Conservation (phyloP, 2,329 filamentous ascomycete genomes). For the Ceratocystis eucalypticola region DNA sequence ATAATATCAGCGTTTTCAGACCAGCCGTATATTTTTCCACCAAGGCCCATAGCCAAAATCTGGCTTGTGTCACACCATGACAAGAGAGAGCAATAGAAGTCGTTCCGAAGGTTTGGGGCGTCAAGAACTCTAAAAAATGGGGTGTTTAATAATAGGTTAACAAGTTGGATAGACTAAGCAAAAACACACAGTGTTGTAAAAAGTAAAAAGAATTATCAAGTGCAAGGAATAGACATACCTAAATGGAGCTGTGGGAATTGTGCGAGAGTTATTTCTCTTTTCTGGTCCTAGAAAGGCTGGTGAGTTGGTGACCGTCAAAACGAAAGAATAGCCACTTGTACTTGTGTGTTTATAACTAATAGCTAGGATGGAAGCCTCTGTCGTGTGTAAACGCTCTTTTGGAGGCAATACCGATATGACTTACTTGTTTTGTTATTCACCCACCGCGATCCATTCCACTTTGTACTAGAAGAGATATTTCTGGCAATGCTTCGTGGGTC, state of each 20-base stretch:
- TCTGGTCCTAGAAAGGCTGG: background rate
- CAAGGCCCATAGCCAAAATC: conserved; percentile 72
- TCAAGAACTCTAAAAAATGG: conserved; percentile 55
- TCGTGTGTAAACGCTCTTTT: no score
- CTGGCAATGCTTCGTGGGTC: conserved; percentile 18
- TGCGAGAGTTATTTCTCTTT: conserved; percentile 1
- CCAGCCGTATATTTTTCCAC: conserved; percentile 74
- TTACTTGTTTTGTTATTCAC: conserved; percentile 20
- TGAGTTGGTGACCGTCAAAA: background rate
- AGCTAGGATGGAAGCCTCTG: no score
- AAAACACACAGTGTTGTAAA: conserved; percentile 13
- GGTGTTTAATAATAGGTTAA: background rate
- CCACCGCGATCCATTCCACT: conserved; percentile 34
- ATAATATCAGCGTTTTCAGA: conserved; percentile 60
- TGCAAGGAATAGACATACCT: conserved; percentile 8
- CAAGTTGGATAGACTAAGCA: background rate
- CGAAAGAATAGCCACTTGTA: background rate
- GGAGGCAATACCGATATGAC: background rate
- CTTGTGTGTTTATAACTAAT: conserved; percentile 11
- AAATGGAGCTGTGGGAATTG: conserved; percentile 17
- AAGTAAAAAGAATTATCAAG: background rate
- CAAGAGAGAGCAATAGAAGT: conserved; percentile 87
- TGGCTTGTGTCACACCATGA: conserved; percentile 66
- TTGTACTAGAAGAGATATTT: conserved; percentile 17
- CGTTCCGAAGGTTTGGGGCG: conserved; percentile 76